Percentiles rank a stretch among this genome's conserved stretches.
These are phyloP conservation scores for Rhododendron molle DNA, from an alignment of 148 eudicot genomes.

Conservation along the genomic window DNA sequence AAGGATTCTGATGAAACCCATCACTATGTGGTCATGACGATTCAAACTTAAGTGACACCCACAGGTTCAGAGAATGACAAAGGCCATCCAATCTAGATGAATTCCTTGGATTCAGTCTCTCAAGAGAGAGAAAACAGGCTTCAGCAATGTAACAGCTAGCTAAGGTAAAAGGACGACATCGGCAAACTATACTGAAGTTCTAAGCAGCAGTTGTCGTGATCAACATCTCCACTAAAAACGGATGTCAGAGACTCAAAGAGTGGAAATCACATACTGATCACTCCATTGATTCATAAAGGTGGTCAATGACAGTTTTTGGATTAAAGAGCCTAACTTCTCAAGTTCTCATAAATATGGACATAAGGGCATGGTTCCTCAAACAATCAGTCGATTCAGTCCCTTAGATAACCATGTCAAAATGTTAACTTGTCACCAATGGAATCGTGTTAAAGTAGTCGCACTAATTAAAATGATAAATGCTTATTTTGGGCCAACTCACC, in stretches of 20 bases:
- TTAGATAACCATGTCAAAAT: not conserved
- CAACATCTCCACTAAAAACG: not conserved
- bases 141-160: not conserved
- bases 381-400: not conserved
- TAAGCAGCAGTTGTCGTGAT: not conserved
- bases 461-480: not conserved
- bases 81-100: not conserved
- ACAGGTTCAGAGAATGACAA: not conserved
- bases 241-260: too few relatives aligned
- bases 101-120: not conserved
- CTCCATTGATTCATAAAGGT: not conserved
- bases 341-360: not conserved
- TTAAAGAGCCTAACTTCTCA: not conserved
- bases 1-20: not conserved
- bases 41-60: not conserved
- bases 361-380: not conserved
- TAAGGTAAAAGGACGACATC: not conserved
- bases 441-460: not conserved
- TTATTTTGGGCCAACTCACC: not conserved
- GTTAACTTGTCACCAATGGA: not conserved
- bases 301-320: not conserved
- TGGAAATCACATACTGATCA: not conserved
- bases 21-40: not conserved
- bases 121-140: not conserved
- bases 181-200: not conserved